Base-by-base conservation (phyloP, 768 basidiomycete species). In the Collybia mongolica region DNA sequence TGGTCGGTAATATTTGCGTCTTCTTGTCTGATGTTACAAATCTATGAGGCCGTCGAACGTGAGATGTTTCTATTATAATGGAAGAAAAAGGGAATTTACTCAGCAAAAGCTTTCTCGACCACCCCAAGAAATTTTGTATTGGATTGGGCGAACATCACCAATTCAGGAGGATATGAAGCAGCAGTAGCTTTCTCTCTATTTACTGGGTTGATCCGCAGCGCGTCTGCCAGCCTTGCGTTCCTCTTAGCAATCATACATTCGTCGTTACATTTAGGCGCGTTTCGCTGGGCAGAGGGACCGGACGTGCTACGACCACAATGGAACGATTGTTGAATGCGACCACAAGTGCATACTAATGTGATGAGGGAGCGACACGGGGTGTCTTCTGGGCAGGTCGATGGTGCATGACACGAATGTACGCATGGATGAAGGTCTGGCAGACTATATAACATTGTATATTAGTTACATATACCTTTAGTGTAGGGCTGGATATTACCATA, bases 151-250 rank as follows among this genome's bases (percentile, higher is more conserved):
- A 86, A 86, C 1, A 63, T 67, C 1, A 83, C 65, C 18, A 95
- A 60, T 38, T 91, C 88, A 2, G 83, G 76, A 18, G 68, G 65
- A 64, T 90, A 96, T 3, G 68, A 72, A 43, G 77, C 78, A 44
- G 69, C 67, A 17, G 56, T 57, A 9, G 51, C 60, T 53, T 68
- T 66, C 41, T 73, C 77, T 15, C 73, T 69, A 6, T 64, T 68
- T 39, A 83, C 77, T 14, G 78, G 66, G 35, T 71, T 85, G 60
- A 98, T 96, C 0, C 95, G 94, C 4, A 99, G 69, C 1, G 97
- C 97, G 35, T 94, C 93, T 0, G 97, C 97, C 6, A 99, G 69
- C 29, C 83, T 73, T 0, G 86, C 90, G 58, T 97, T 98, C 9
- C 97, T 81, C 63, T 95, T 90, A 39, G 86, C 89, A 44, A 93